These are phyloP conservation scores for Chrysoporthe deuterocubensis DNA, from an alignment of 2,329 filamentous ascomycete species.

Conservation along the genomic window DNA sequence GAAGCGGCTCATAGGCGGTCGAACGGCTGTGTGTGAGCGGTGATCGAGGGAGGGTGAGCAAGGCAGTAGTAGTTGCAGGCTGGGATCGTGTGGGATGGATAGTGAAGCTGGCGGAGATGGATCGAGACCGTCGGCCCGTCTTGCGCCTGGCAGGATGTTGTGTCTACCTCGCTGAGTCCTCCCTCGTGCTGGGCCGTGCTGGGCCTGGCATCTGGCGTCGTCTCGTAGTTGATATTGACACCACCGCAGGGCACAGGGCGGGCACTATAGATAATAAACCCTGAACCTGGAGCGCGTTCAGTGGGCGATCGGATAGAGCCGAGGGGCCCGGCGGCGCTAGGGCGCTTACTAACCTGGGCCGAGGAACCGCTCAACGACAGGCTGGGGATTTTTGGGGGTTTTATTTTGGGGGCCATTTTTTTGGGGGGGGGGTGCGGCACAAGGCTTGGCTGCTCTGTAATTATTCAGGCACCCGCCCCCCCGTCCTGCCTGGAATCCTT, in stretches of 20 bases:
- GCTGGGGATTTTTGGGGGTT: background rate
- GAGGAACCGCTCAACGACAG: background rate
- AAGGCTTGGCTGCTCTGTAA: background rate
- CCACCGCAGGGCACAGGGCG: too few species aligned
- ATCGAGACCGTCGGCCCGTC: too few species aligned
- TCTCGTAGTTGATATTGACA: background rate
- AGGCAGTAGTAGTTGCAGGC: background rate
- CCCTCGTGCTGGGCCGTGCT: background rate
- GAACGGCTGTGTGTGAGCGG: too few species aligned
- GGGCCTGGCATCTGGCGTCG: too few species aligned
- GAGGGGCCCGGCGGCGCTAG: background rate
- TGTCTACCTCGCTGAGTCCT: background rate
- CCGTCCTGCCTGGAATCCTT: background rate
- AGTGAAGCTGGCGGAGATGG: background rate
- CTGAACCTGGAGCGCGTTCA: background rate
- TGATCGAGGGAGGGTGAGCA: too few species aligned
- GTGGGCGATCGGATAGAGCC: slow-evolving; percentile 4
- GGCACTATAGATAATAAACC: too few species aligned
- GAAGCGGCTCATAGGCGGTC: slow-evolving; percentile 17
- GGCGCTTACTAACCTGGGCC: slow-evolving; percentile 4
- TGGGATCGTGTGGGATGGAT: background rate
- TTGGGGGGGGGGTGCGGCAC: too few species aligned
- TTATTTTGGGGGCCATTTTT: too few species aligned
- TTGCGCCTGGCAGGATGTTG: too few species aligned
- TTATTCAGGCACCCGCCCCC: background rate